Conservation (phyloP, 2,329 filamentous ascomycete genomes). For the Bimuria novae-zelandiae region DNA sequence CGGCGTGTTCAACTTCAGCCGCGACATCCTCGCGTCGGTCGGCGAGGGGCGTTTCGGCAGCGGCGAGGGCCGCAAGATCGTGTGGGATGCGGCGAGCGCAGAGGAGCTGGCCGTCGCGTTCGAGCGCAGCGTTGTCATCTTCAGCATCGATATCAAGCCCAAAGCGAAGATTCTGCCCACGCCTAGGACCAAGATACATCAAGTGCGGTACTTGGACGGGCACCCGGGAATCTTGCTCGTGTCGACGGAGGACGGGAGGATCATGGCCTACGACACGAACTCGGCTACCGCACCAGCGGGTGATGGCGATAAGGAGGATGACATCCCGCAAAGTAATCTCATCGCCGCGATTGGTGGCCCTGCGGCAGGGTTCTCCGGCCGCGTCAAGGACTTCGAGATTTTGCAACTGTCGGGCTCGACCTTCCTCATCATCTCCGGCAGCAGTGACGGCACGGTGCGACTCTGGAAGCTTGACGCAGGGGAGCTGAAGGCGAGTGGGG, state of each 20-base stretch:
- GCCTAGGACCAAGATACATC: slow-evolving; percentile 78
- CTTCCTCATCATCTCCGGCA: slow-evolving; percentile 69
- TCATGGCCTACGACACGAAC: slow-evolving; percentile 80
- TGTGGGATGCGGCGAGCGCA: slow-evolving; percentile 76
- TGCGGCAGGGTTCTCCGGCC: slow-evolving; percentile 65
- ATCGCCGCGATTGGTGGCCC: slow-evolving; percentile 80
- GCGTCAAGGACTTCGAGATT: slow-evolving; percentile 88
- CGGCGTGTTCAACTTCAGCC: slow-evolving; percentile 83
- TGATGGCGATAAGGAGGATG: slow-evolving; percentile 46
- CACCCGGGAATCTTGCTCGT: slow-evolving; percentile 68
- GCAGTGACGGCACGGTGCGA: slow-evolving; percentile 85
- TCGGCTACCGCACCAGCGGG: slow-evolving; percentile 49
- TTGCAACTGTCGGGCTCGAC: slow-evolving; percentile 53
- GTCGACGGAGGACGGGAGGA: slow-evolving; percentile 87
- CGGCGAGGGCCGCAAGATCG: slow-evolving; percentile 81
- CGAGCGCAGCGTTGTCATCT: slow-evolving; percentile 81
- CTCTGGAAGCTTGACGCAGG: slow-evolving; percentile 66
- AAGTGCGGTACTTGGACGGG: slow-evolving; percentile 71
- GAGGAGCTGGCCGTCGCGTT: slow-evolving; percentile 91
- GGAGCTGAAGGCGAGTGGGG: slow-evolving; percentile 26
- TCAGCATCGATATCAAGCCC: slow-evolving; percentile 84
- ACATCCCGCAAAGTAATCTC: slow-evolving; percentile 63
- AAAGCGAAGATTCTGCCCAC: slow-evolving; percentile 73
- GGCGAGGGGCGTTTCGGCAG: slow-evolving; percentile 77
- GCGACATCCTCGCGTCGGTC: slow-evolving; percentile 71